Percentiles rank a stretch among this genome's conserved stretches.
Evolutionary conservation across 371 early-diverging fungal species (phyloP).

Genomic region (Actinomortierella ambigua): DNA sequence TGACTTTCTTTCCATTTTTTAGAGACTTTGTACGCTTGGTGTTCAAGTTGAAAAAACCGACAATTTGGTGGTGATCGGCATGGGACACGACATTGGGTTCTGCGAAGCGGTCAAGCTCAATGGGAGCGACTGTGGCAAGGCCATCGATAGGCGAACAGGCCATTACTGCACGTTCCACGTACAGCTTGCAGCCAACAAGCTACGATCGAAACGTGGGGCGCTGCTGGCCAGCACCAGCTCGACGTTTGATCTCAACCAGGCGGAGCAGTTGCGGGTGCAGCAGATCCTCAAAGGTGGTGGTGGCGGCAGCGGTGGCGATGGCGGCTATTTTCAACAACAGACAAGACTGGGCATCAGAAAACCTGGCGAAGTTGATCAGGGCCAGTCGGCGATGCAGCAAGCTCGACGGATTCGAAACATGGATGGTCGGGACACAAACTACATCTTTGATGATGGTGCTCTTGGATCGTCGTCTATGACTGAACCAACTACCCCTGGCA

Average conservation of each 20-base stretch:
- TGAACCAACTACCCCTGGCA: not conserved
- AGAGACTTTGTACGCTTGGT: conserved; percentile 27
- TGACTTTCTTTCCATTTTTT: not conserved
- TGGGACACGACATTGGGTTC: conserved; percentile 20
- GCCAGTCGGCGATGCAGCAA: too few relatives aligned
- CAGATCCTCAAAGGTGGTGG: too few relatives aligned
- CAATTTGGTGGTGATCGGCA: conserved; percentile 23
- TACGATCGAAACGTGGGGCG: conserved; percentile 32
- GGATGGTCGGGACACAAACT: conserved; percentile 11
- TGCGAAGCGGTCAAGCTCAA: conserved; percentile 39
- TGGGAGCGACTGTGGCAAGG: conserved; percentile 22
- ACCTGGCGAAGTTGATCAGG: too few relatives aligned
- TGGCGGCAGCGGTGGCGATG: too few relatives aligned
- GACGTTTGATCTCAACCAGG: conserved; percentile 26
- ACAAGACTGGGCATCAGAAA: too few relatives aligned
- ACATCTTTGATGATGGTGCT: conserved; percentile 35
- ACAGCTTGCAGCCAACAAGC: conserved; percentile 37
- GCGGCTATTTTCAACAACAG: too few relatives aligned
- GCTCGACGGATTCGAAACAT: too few relatives aligned
- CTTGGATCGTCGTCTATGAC: conserved; percentile 22
- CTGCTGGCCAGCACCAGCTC: conserved; percentile 39
- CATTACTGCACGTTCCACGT: conserved; percentile 29
- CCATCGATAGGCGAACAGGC: conserved; percentile 25
- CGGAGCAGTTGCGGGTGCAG: too few relatives aligned
- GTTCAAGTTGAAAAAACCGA: conserved; percentile 33